Base-by-base conservation (phyloP, 768 basidiomycete genomes). In the Tricholoma hemisulphureum region DNA sequence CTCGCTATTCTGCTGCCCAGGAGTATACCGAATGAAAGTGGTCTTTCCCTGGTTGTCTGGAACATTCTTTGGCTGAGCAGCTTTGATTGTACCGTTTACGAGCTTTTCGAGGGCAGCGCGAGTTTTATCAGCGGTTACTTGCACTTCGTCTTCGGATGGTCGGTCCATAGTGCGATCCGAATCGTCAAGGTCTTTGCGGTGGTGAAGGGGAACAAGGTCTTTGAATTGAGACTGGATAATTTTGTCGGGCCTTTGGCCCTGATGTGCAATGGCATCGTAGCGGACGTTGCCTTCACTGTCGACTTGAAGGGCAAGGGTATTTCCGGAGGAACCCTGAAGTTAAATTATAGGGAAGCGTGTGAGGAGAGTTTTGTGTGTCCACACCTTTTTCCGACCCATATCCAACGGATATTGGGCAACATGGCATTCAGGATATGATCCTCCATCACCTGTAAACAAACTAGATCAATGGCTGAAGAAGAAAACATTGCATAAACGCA, bases 381-480 rank as follows among this genome's bases (percentile, higher is more conserved):
- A 61, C 53, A 88, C 94, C 85, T 95, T 95, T 83, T 97, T 97
- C 75, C 85, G 84, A 56, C 96, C 96, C 83, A 99, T 87, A 56
- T 93, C 93, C 60, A 98, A 72, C 10, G 96, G 96, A 77, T 97
- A 99, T 71, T 99, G 96, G 6, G 97, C 97, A 53, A 96, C 77
- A 81, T 95, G 94, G 72, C 95, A 98, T 77, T 99, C 94, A 4
- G 94, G 94, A 73, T 87, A 93, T 56, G 93, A 80, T 63, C 93
- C 93, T 61, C 93, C 92, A 67, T 93, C 88, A 57, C 86, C 88
- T 90, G 64, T 43, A 48, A 60, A 39, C 28, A 50, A 6, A 43
- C 11, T 34, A 5, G 18, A 59, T 26, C 41, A 60, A 39, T 57
- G 41, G 54, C 11, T 24, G 34, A 34, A 31, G 31, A 8, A 20